Conservation (phyloP, 2,329 filamentous ascomycete species). For the Aspergillus pseudoterreus region DNA sequence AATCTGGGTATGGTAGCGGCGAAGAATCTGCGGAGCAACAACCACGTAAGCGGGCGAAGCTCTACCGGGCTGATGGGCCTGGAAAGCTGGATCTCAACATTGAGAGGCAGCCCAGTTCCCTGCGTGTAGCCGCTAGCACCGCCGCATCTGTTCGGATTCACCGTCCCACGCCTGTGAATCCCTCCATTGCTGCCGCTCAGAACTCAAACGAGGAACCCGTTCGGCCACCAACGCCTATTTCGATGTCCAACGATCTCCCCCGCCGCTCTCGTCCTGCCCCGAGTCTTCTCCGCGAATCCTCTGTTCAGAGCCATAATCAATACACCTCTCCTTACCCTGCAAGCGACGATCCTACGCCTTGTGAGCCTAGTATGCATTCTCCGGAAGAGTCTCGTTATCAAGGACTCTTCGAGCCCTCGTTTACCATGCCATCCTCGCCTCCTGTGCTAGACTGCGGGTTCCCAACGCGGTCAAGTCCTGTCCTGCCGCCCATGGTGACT, state of each 20-base stretch:
- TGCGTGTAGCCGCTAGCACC: conserved; percentile 87
- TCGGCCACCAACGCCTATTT: conserved; percentile 46
- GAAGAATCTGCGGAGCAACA: conserved; percentile 62
- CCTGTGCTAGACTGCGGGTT: conserved; percentile 66
- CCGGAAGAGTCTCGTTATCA: conserved; percentile 50
- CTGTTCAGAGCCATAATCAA: conserved; percentile 42
- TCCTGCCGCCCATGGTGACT: conserved; percentile 58
- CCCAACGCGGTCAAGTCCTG: conserved; percentile 75
- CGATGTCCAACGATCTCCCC: conserved; percentile 24
- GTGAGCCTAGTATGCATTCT: conserved; percentile 47
- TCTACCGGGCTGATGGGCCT: conserved; percentile 69
- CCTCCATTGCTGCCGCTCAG: conserved; percentile 27
- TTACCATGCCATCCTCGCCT: conserved; percentile 84
- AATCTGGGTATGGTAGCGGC: conserved; percentile 66
- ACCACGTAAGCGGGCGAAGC: conserved; percentile 74
- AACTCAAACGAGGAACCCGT: conserved; percentile 42
- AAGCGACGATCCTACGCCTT: conserved; percentile 31
- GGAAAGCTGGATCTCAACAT: conserved; percentile 64
- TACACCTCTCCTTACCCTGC: conserved; percentile 42
- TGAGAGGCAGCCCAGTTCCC: conserved; percentile 69
- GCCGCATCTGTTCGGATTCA: conserved; percentile 83
- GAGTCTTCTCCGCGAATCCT: conserved; percentile 62
- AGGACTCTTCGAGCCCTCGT: conserved; percentile 62
- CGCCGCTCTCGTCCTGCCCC: conserved; percentile 34
- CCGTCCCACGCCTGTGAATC: conserved; percentile 60